Conservation (phyloP, 495 filamentous ascomycete genomes). For the Physcia stellaris region DNA sequence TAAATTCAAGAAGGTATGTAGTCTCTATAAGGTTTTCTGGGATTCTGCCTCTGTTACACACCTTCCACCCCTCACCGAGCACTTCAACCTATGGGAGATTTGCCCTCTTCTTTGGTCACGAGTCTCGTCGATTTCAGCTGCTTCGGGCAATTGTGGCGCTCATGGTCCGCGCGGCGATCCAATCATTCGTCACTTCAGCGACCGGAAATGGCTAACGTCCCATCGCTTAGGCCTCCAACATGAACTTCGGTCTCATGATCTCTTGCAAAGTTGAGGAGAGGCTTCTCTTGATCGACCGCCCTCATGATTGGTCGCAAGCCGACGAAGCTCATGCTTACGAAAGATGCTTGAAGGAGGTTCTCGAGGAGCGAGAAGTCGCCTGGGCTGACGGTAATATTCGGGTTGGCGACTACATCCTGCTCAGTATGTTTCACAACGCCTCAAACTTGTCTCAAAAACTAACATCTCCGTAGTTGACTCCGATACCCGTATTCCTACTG, state of each 20-base stretch:
- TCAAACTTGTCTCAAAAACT: not conserved
- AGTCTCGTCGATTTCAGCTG: too few relatives aligned
- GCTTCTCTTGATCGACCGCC: slow-evolving; percentile 39
- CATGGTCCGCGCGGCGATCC: too few relatives aligned
- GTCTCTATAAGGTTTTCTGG: too few relatives aligned
- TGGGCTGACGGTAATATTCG: slow-evolving; percentile 75
- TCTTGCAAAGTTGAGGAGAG: slow-evolving; percentile 64
- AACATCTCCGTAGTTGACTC: slow-evolving; percentile 38
- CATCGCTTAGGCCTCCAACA: slow-evolving; percentile 74
- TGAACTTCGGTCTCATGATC: slow-evolving; percentile 70
- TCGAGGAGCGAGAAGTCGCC: slow-evolving; percentile 45
- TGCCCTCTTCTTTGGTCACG: too few relatives aligned
- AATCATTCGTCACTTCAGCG: too few relatives aligned
- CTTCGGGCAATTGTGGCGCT: too few relatives aligned
- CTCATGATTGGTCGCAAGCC: slow-evolving; percentile 49
- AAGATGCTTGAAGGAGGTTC: slow-evolving; percentile 49
- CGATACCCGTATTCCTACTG: slow-evolving; percentile 55
- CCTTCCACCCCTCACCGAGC: too few relatives aligned
- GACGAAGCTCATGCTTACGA: slow-evolving; percentile 62
- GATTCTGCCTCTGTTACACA: not conserved
- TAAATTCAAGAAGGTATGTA: slow-evolving; percentile 32
- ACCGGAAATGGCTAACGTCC: too few relatives aligned
- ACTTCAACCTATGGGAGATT: too few relatives aligned
- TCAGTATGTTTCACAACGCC: slow-evolving; percentile 17
- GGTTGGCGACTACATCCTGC: slow-evolving; percentile 64